These are phyloP conservation scores for Platismatia glauca DNA, from an alignment of 495 filamentous ascomycete species.

Conservation along the genomic window DNA sequence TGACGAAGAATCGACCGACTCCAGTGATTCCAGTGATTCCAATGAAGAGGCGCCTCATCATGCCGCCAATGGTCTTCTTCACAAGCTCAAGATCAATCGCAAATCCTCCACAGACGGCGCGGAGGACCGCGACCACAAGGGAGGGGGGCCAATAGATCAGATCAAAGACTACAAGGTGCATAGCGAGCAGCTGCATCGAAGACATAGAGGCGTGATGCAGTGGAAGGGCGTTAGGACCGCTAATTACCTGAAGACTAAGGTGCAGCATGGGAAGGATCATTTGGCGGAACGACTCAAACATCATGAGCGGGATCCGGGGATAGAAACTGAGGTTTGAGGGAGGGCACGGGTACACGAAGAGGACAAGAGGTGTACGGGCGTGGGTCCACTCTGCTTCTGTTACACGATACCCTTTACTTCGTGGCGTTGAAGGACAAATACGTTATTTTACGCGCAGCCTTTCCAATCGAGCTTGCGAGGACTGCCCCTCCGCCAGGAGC, in stretches of 20 bases:
- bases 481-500: no score
- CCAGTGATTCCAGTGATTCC: slow-evolving; percentile 20
- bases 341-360: background rate
- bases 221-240: slow-evolving; percentile 38
- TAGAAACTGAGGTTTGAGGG: slow-evolving; percentile 37
- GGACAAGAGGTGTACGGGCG: background rate
- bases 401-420: slow-evolving; percentile 3
- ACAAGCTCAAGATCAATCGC: background rate
- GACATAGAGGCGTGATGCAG: slow-evolving; percentile 39
- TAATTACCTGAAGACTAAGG: slow-evolving; percentile 33
- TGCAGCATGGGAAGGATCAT: slow-evolving; percentile 29
- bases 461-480: background rate
- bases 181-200: slow-evolving; percentile 33
- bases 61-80: slow-evolving; percentile 5
- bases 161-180: slow-evolving; percentile 36
- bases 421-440: background rate
- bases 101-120: slow-evolving; percentile 8
- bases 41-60: slow-evolving; percentile 12
- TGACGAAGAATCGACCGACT: slow-evolving; percentile 14
- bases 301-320: slow-evolving; percentile 30
- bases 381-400: background rate
- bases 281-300: slow-evolving; percentile 31
- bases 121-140: slow-evolving; percentile 15
- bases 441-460: no score
- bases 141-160: slow-evolving; percentile 28